These are phyloP conservation scores for Colletotrichum karsti DNA, from an alignment of 2,329 filamentous ascomycete genomes.

Conservation along the genomic window DNA sequence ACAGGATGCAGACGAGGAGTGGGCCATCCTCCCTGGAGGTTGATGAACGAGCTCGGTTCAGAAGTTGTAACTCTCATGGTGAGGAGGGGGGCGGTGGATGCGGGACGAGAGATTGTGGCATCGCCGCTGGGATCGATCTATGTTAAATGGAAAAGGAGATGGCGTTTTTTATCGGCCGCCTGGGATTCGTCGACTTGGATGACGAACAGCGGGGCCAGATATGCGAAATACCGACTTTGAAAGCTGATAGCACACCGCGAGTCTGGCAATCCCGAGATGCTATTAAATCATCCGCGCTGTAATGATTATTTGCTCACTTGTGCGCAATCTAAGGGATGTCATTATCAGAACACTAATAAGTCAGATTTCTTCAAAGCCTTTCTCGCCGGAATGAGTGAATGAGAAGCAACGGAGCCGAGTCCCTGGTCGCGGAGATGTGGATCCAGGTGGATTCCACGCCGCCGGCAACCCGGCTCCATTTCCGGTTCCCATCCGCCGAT, in stretches of 20 bases:
- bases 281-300: too few species aligned
- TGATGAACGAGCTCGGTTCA: not conserved
- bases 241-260: not conserved
- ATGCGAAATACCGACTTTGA: not conserved
- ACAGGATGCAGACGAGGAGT: not conserved
- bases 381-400: too few species aligned
- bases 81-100: not conserved
- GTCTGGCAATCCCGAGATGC: too few species aligned
- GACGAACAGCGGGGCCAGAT: constrained; percentile 3
- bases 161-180: not conserved
- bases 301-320: too few species aligned
- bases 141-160: not conserved
- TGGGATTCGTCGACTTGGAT: not conserved
- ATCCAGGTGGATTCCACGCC: not conserved
- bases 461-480: not conserved
- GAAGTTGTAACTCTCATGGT: not conserved
- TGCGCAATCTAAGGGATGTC: not conserved
- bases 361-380: too few species aligned
- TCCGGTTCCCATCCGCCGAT: not conserved
- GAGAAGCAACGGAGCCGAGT: too few species aligned
- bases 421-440: not conserved
- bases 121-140: not conserved
- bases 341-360: too few species aligned
- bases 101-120: not conserved
- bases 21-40: constrained; percentile 1